Evolutionary conservation across 2,329 filamentous ascomycete genomes (phyloP), one percentile per base, ranked within the genome.

Genomic region (Fusarium tjaetaba): DNA sequence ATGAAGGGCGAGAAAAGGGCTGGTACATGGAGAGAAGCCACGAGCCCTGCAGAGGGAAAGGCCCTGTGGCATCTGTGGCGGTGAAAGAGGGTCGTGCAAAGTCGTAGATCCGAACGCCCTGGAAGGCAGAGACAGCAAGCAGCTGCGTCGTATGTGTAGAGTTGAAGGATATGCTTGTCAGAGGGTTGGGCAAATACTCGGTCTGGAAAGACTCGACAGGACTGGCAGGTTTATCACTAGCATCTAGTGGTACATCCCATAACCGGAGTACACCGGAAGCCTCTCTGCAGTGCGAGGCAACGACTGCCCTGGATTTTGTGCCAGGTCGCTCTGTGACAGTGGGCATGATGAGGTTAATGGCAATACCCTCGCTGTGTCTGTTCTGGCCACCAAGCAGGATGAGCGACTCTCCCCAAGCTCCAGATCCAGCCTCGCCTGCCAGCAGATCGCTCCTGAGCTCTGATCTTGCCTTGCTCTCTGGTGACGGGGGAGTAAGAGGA

Each of bases 11-110:
- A 34, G 85, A 78, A 76, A 90, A 89, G 0, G 88, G 86, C 18
- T 88, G 85, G 73, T 91, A 91, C 11, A 92, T 83, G 3, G 90
- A 91, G 16, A 92, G 80, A 3, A 91, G 84, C 90, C 90, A 92
- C 4, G 89, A 91, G 39, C 90, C 90, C 73, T 91, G 89, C 1
- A 84, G 81, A 16, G 89, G 86, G 71, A 88, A 88, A 11, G 86
- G 84, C 24, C 88, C 85, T 65, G 85, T 82, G 20, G 85, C 84
- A 14, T 86, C 82, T 48, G 89, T 86, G 60, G 89, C 88, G 4
- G 84, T 82, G 1, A 86, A 84, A 0, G 88, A 86, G 6, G 89
- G 82, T 11, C 84, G 77, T 4, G 86, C 86, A 74, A 89, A 91
- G 79, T 92, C 89, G 78, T 91, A 92, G 68, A 92, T 86, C 42